Conservation (phyloP, 345 rosid species). For the Chamaenerion angustifolium region DNA sequence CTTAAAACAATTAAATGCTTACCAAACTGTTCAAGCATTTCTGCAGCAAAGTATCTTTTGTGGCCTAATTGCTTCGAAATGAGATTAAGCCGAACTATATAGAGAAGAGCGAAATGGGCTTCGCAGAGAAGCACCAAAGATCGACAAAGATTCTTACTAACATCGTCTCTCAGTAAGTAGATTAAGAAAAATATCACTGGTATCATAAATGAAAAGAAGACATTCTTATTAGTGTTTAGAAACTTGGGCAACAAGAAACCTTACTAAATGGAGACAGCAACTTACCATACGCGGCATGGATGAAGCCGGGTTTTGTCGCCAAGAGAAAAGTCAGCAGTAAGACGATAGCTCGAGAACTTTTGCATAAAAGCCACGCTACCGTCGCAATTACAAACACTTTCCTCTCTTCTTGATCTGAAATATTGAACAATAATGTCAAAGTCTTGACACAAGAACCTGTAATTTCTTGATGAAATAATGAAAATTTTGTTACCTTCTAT, state of each 20-base stretch:
- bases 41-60: constrained; percentile 11
- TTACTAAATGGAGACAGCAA: neutral
- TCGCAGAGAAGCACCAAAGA: constrained; percentile 26
- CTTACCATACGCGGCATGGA: constrained; percentile 33
- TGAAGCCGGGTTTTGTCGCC: constrained; percentile 27
- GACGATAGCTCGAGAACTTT: constrained; percentile 23
- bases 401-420: constrained; percentile 26
- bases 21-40: constrained; percentile 24
- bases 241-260: neutral
- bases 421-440: neutral
- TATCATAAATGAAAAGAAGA: constrained; percentile 8
- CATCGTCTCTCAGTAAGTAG: constrained; percentile 23
- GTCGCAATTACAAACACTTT: constrained; percentile 31
- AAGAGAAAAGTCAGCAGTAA: constrained; percentile 21
- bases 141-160: constrained; percentile 18
- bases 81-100: constrained; percentile 22
- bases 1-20: neutral
- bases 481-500: constrained; percentile 18
- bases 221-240: neutral
- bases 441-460: neutral
- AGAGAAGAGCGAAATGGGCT: constrained; percentile 24
- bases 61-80: constrained; percentile 20
- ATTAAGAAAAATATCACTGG: constrained; percentile 30
- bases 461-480: neutral
- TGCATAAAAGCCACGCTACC: constrained; percentile 29